These are phyloP conservation scores for Russula compacta DNA, from an alignment of 768 basidiomycete genomes.

Conservation along the genomic window DNA sequence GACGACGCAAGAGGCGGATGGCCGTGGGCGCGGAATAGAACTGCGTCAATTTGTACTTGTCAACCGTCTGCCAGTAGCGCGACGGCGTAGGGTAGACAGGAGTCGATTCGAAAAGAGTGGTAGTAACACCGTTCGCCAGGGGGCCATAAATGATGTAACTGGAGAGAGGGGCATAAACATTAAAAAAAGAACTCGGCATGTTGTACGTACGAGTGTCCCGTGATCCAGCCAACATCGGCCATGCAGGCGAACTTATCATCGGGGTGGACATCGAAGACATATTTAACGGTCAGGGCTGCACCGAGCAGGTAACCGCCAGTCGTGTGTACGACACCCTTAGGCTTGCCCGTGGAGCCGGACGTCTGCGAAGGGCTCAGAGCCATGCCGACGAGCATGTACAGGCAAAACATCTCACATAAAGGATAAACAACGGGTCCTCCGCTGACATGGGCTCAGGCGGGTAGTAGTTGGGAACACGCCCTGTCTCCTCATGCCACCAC, in stretches of 20 bases:
- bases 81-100: conserved; percentile 95
- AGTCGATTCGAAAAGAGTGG: conserved; percentile 90
- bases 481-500: conserved; percentile 95
- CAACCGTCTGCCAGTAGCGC: conserved; percentile 94
- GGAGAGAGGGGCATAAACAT: background rate
- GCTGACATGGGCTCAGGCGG: conserved; percentile 78
- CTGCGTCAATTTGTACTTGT: conserved; percentile 88
- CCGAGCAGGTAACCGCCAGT: conserved; percentile 87
- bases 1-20: conserved; percentile 81
- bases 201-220: conserved; percentile 67
- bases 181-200: background rate
- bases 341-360: conserved; percentile 90
- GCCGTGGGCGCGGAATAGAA: conserved; percentile 94
- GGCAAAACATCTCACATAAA: conserved; percentile 62
- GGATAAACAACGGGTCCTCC: conserved; percentile 98
- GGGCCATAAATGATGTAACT: conserved; percentile 95
- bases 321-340: conserved; percentile 93
- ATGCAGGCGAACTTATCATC: conserved; percentile 95
- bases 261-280: conserved; percentile 96
- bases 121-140: conserved; percentile 74
- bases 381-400: background rate
- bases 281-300: conserved; percentile 88
- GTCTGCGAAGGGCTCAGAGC: conserved; percentile 43
- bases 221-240: conserved; percentile 99
- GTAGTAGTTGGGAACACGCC: conserved; percentile 80